A percentile compares a stretch with the other conserved stretches of the same genome.
These are phyloP conservation scores for Platanthera guangdongensis DNA, from an alignment of 106 monocot genomes.

Conservation along the genomic window DNA sequence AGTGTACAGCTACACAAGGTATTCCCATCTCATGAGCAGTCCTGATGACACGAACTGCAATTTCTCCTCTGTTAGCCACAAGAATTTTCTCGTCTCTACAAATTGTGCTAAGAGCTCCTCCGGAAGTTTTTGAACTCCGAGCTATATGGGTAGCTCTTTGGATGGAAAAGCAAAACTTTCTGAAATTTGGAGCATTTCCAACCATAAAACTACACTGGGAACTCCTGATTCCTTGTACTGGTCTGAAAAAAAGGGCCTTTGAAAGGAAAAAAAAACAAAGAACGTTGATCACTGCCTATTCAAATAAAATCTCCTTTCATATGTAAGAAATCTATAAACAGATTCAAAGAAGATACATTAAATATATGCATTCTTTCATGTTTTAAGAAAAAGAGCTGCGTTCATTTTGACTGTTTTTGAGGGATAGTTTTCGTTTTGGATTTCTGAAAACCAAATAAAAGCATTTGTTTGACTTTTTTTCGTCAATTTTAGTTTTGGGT, in stretches of 20 bases:
- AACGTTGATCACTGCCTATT: not conserved
- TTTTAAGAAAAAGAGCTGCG: not conserved
- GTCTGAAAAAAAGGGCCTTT: slow-evolving; percentile 42
- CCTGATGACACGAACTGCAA: slow-evolving; percentile 85
- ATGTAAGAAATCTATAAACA: not conserved
- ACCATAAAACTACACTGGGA: slow-evolving; percentile 58
- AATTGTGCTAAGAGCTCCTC: slow-evolving; percentile 42
- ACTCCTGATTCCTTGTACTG: slow-evolving; percentile 43
- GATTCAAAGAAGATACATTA: not conserved
- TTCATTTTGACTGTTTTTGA: too few relatives aligned
- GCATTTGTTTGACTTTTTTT: too few relatives aligned
- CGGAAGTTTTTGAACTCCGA: slow-evolving; percentile 33
- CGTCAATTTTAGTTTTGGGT: too few relatives aligned
- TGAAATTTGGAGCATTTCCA: slow-evolving; percentile 45
- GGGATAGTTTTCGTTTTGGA: too few relatives aligned
- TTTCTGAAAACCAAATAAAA: too few relatives aligned
- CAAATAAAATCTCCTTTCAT: not conserved
- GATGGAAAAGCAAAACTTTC: slow-evolving; percentile 29
- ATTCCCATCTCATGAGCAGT: slow-evolving; percentile 99
- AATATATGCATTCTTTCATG: not conserved
- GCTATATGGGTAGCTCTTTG: slow-evolving; percentile 14
- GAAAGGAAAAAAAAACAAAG: slow-evolving; percentile 4
- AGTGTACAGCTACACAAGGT: slow-evolving; percentile 90
- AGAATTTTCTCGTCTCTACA: slow-evolving; percentile 83
- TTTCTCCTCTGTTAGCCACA: slow-evolving; percentile 91